Conservation (phyloP, 2,329 filamentous ascomycete species). For the Penicillium sp. region DNA sequence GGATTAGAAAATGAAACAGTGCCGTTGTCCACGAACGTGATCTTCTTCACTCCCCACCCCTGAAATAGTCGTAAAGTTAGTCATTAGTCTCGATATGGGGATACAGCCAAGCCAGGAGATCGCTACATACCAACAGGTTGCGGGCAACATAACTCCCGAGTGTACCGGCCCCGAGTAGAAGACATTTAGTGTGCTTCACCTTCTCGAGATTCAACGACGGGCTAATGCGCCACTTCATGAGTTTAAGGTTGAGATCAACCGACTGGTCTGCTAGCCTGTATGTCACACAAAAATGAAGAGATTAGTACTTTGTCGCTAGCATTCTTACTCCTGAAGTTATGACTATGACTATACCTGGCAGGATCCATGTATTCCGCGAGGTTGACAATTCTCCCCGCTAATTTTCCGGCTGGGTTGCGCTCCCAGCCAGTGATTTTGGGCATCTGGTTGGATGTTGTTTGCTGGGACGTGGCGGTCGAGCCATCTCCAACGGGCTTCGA, state of each 20-base stretch:
- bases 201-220: conserved; percentile 83
- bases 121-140: conserved; percentile 65
- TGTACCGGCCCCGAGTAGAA: conserved; percentile 89
- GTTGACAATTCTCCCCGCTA: conserved; percentile 76
- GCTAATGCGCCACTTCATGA: conserved; percentile 98
- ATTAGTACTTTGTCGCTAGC: not conserved
- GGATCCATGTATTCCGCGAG: conserved; percentile 95
- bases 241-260: conserved; percentile 92
- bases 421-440: conserved; percentile 98
- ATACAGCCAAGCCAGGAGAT: not conserved
- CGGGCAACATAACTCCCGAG: conserved; percentile 91
- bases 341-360: conserved; percentile 48
- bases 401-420: conserved; percentile 74
- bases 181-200: conserved; percentile 86
- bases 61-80: conserved; percentile 14
- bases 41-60: conserved; percentile 92
- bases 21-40: conserved; percentile 94
- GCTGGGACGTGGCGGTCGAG: conserved; percentile 32
- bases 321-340: not conserved
- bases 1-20: conserved; percentile 95
- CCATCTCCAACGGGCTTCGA: conserved; percentile 18
- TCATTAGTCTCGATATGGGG: not conserved
- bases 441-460: conserved; percentile 48
- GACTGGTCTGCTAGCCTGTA: conserved; percentile 79
- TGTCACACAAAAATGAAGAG: not conserved